These are phyloP conservation scores for Colletotrichum magnum DNA, from an alignment of 2,329 filamentous ascomycete genomes.

Conservation along the genomic window DNA sequence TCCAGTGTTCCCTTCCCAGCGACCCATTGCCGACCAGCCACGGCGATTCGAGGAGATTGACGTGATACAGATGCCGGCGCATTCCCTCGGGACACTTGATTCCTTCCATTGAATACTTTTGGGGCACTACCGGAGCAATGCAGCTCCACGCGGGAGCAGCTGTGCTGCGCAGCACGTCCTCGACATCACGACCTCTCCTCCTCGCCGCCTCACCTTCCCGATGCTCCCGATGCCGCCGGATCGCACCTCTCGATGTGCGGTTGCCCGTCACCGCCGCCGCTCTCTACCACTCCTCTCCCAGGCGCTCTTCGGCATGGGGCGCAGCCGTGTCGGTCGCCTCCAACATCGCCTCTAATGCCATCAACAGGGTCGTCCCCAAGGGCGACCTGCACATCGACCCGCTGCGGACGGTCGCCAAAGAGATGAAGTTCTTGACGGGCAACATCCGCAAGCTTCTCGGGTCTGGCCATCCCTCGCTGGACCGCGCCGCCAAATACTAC, in stretches of 20 bases:
- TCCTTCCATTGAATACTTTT: slow-evolving; percentile 28
- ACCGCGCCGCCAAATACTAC: slow-evolving; percentile 98
- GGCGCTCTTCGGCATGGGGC: slow-evolving; percentile 76
- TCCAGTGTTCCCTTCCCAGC: neutral
- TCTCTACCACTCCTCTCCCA: slow-evolving; percentile 61
- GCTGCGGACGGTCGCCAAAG: slow-evolving; percentile 90
- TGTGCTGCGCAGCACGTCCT: slow-evolving; percentile 59
- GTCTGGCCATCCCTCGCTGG: slow-evolving; percentile 93
- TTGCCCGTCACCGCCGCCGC: slow-evolving; percentile 49
- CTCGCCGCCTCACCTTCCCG: slow-evolving; percentile 45
- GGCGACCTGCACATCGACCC: slow-evolving; percentile 85
- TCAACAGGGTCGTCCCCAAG: slow-evolving; percentile 70
- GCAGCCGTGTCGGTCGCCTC: slow-evolving; percentile 80
- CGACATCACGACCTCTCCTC: slow-evolving; percentile 39
- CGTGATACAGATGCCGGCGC: slow-evolving; percentile 13
- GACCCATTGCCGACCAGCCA: slow-evolving; percentile 31
- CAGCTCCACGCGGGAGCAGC: slow-evolving; percentile 69
- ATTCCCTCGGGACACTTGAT: slow-evolving; percentile 3
- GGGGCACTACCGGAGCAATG: slow-evolving; percentile 56
- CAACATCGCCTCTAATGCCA: slow-evolving; percentile 78
- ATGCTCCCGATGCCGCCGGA: slow-evolving; percentile 52
- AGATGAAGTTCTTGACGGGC: slow-evolving; percentile 95
- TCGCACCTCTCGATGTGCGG: slow-evolving; percentile 49
- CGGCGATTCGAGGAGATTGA: slow-evolving; percentile 8
- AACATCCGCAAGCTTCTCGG: slow-evolving; percentile 95